phyloP scores from a whole-genome alignment of 768 basidiomycete genomes.

The Scleroderma bovista region DNA sequence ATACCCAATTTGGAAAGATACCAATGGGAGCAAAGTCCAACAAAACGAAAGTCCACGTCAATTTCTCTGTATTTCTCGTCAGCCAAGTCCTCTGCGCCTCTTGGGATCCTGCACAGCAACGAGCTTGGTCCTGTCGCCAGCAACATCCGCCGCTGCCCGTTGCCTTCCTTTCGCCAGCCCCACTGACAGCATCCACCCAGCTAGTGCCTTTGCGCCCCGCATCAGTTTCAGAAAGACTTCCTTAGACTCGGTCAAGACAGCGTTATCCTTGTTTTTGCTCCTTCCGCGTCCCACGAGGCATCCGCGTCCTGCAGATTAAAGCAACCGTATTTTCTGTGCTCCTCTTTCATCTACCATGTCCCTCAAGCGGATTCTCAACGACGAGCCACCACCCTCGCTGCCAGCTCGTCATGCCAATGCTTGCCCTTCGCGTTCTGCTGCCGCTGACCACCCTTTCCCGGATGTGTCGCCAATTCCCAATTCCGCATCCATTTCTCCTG shows the following conservation, averaged over 20 bases:
- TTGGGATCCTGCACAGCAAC: slow-evolving; percentile 16
- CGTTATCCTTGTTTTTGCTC: slow-evolving; percentile 1
- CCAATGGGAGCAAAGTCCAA: slow-evolving; percentile 32
- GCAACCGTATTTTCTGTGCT: slow-evolving; percentile 9
- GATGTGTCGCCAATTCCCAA: slow-evolving; percentile 20
- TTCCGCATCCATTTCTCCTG: slow-evolving; percentile 15
- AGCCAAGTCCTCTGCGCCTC: slow-evolving; percentile 17
- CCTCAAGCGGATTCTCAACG: slow-evolving; percentile 74
- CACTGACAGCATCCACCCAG: background rate
- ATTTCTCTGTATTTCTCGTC: slow-evolving; percentile 28
- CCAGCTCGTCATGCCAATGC: slow-evolving; percentile 24
- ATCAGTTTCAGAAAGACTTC: background rate
- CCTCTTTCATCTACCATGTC: slow-evolving; percentile 47
- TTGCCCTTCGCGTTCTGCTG: slow-evolving; percentile 13
- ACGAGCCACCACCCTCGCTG: slow-evolving; percentile 49
- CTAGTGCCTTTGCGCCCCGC: background rate
- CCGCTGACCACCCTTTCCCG: slow-evolving; percentile 15
- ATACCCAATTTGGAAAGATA: slow-evolving; percentile 27
- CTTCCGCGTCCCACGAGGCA: slow-evolving; percentile 34
- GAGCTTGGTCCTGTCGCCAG: slow-evolving; percentile 7
- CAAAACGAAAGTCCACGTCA: slow-evolving; percentile 29
- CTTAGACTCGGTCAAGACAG: background rate
- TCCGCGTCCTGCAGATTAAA: slow-evolving; percentile 3
- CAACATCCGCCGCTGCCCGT: slow-evolving; percentile 1
- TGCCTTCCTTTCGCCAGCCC: slow-evolving; percentile 2